A percentile compares a stretch with the other conserved stretches of the same genome.
Evolutionary conservation across 306 rosid species (phyloP).

Genomic region (Lagenaria siceraria): DNA sequence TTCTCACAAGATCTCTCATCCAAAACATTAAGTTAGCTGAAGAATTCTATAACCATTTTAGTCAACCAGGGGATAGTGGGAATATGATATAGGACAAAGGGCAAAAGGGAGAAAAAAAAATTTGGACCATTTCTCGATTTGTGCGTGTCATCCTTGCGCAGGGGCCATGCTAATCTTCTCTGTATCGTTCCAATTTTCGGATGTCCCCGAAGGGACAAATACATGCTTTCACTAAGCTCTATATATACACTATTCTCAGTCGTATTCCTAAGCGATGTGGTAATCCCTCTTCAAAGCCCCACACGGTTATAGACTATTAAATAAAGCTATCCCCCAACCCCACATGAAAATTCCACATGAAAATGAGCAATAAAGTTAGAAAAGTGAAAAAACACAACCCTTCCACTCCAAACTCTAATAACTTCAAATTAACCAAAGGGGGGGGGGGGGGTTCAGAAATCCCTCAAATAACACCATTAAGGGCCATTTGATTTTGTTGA

Average conservation of each 20-base stretch:
- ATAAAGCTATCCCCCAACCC: neutral
- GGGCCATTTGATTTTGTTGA: too few relatives aligned
- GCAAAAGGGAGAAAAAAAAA: neutral
- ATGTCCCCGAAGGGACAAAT: neutral
- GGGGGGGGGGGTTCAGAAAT: too few relatives aligned
- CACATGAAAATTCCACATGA: too few relatives aligned
- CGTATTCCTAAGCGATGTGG: neutral
- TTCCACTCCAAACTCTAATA: too few relatives aligned
- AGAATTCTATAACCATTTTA: neutral
- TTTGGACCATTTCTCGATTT: neutral
- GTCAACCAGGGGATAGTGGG: neutral
- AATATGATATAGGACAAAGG: neutral
- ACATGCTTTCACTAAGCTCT: rapidly evolving
- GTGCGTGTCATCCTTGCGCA: neutral
- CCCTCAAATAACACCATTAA: too few relatives aligned
- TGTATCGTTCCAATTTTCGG: conserved; percentile 1
- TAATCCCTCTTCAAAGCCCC: neutral
- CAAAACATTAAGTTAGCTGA: neutral
- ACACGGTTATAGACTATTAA: neutral
- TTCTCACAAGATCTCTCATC: neutral
- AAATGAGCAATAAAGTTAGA: too few relatives aligned
- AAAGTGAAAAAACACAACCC: too few relatives aligned
- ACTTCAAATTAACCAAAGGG: too few relatives aligned
- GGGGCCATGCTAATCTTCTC: conserved; percentile 7
- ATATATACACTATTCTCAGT: neutral